Percentiles rank a stretch among this genome's conserved stretches.
Evolutionary conservation across 2,329 filamentous ascomycete genomes (phyloP).

Genomic region (Sclerotiophoma versabilis): DNA sequence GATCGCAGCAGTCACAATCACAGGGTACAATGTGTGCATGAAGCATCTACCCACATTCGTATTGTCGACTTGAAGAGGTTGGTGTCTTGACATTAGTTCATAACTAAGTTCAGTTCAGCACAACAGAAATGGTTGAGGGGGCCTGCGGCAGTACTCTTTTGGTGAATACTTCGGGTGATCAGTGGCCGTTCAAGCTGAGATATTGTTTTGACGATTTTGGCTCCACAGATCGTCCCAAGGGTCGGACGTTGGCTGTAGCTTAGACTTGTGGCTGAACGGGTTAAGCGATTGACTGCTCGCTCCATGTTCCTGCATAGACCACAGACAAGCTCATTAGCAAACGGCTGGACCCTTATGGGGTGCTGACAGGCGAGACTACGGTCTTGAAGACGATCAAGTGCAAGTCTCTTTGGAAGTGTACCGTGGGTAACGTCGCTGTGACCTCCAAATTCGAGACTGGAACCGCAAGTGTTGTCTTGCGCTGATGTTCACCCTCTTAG

Average conservation of each 20-base stretch:
- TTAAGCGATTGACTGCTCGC: not conserved
- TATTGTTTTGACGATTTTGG: not conserved
- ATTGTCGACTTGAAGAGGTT: not conserved
- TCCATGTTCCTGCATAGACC: conserved; percentile 14
- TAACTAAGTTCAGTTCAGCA: conserved; percentile 1
- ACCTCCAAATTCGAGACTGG: conserved; percentile 1
- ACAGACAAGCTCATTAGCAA: not conserved
- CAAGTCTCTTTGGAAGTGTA: not conserved
- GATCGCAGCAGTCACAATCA: not conserved
- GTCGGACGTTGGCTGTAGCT: conserved; percentile 1
- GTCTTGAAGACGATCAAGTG: not conserved
- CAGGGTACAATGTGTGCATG: not conserved
- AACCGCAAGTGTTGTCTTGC: not conserved
- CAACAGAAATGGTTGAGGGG: not conserved
- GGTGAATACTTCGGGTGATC: not conserved
- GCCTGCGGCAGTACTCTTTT: not conserved
- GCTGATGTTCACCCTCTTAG: not conserved
- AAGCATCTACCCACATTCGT: not conserved
- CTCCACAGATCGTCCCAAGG: not conserved
- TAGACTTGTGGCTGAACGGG: conserved; percentile 7
- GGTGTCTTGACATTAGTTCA: not conserved
- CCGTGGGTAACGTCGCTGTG: not conserved
- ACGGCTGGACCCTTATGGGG: conserved; percentile 6
- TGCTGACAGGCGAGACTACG: not conserved
- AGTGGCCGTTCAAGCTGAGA: not conserved